Evolutionary conservation across 2,329 filamentous ascomycete species (phyloP).

Genomic region (Cytospora piceicola): DNA sequence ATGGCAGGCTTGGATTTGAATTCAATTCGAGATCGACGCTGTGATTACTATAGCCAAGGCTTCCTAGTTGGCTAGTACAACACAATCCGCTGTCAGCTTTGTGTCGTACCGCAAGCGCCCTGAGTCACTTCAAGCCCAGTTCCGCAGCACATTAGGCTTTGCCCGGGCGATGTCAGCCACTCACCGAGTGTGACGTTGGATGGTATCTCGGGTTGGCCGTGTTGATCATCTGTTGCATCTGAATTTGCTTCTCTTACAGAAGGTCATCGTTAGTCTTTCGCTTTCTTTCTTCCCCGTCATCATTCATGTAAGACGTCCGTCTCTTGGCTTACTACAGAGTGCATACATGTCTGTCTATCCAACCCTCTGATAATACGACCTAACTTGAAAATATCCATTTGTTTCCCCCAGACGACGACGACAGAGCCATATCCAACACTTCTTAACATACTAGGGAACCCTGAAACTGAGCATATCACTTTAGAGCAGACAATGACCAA

Average conservation of each 20-base stretch:
- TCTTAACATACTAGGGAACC: background rate
- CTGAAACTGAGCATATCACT: background rate
- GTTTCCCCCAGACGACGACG: background rate
- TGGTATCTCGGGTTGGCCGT: slow-evolving; percentile 12
- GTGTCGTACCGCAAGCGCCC: background rate
- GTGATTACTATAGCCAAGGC: background rate
- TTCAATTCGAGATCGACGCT: background rate
- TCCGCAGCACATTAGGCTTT: background rate
- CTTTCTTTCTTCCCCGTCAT: background rate
- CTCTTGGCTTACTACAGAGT: background rate
- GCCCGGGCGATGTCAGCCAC: background rate
- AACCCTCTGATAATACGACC: background rate
- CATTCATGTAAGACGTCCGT: background rate
- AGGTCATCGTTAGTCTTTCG: background rate
- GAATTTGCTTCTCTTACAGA: background rate
- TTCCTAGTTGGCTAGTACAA: background rate
- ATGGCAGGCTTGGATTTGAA: slow-evolving; percentile 7
- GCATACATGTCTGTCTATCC: background rate
- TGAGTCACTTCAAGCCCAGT: slow-evolving; percentile 1
- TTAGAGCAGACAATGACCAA: slow-evolving; percentile 6
- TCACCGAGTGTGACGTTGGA: background rate
- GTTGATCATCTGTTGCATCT: slow-evolving; percentile 9
- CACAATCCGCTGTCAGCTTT: slow-evolving; percentile 8
- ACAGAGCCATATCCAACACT: background rate
- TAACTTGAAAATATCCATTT: background rate